A percentile compares a stretch with the other conserved stretches of the same genome.
These are phyloP conservation scores for Eucalyptus virginea DNA, from an alignment of 345 rosid genomes.

Conservation along the genomic window DNA sequence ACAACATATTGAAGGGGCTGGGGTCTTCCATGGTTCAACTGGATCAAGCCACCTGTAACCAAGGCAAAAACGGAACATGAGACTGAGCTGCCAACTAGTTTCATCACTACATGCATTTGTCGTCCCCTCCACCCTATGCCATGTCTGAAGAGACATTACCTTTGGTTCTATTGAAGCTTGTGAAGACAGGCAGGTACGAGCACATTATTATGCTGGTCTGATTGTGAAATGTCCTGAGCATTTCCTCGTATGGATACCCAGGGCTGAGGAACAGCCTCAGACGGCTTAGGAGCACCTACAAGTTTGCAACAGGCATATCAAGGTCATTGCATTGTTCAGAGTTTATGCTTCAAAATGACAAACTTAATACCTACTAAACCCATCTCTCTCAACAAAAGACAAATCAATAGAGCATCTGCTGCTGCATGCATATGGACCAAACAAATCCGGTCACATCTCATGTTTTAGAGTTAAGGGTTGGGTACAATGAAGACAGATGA, in stretches of 20 bases:
- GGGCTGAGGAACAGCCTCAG: conserved; percentile 86
- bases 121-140: neutral
- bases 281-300: conserved; percentile 68
- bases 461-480: neutral
- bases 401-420: neutral
- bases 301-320: neutral
- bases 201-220: conserved; percentile 62
- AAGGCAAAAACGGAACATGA: neutral
- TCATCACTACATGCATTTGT: neutral
- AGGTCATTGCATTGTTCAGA: neutral
- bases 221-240: conserved; percentile 78
- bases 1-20: conserved; percentile 92
- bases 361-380: neutral
- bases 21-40: conserved; percentile 88
- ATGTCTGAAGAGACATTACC: neutral
- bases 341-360: neutral
- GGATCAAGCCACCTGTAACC: conserved; percentile 70
- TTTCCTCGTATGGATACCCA: conserved; percentile 90
- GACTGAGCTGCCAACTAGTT: neutral
- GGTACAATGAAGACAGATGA: neutral
- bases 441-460: neutral
- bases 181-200: conserved; percentile 4
- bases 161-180: conserved; percentile 5
- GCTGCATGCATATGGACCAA: neutral
- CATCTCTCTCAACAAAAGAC: neutral